Evolutionary conservation across 2,329 filamentous ascomycete genomes (phyloP), one percentile per base, ranked within the genome.

Genomic region (Sporothrix luriei): DNA sequence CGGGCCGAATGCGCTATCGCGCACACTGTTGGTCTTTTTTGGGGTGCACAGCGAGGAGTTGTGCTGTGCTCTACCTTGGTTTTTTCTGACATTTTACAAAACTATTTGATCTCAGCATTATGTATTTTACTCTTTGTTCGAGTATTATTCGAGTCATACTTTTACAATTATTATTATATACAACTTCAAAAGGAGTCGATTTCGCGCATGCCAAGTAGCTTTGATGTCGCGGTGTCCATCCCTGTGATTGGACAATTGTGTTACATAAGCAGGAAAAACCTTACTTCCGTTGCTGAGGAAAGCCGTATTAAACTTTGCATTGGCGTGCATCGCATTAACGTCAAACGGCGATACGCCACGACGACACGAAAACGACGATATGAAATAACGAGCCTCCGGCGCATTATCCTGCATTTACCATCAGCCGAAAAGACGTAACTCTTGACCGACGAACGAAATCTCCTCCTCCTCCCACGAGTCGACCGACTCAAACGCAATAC

Each of bases 251-350:
- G 61, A n/a, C 46, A 33, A n/a, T 7, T 29, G 14, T 10, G 19
- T 67, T 67, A 57, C 51, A 33, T 57, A 67, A 67, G 10, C 65
- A 16, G 48, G 62, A 54, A 66, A 62, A 66, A 29, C 52, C 46
- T 52, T 10, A 66, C 48, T 66, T 52, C 62, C 62, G 62, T 7
- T 52, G 59, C 10, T 14, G 57, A 29, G 26, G 19, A 57, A 9
- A 26, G 33, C 59, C 48, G 38, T n/a, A 38, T 38, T n/a, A 38
- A 66, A 66, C 4, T 38, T 66, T 38, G 48, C 29, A 52, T 5
- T 21, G 43, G 59, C 33, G 21, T 29, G 59, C 7, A 16, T 19
- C 43, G 61, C 61, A 64, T n/a, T 43, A 62, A 62, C 19, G 19
- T 40, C 57, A 11, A 48, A 64, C 59, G 14, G 26, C 26, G 5